Base-by-base conservation (phyloP, 2,329 filamentous ascomycete genomes). In the Fusarium hainanense region DNA sequence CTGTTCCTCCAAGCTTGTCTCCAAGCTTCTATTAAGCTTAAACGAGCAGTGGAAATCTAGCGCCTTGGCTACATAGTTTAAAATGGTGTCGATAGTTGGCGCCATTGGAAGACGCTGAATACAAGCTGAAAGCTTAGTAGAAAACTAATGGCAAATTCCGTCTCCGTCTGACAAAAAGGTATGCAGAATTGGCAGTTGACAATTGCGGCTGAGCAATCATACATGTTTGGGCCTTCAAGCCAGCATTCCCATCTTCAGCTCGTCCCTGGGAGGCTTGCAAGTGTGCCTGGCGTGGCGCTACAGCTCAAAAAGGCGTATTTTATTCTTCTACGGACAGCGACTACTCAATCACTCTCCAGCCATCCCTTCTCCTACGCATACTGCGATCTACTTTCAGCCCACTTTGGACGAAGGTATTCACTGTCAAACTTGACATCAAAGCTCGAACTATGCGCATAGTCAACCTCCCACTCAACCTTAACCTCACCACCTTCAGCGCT, bases 391-490 rank as follows among this genome's bases (percentile, higher is more conserved):
- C 77, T 76, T 30, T 80, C 74, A 6, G 68, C 78, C 88, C 87
- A 89, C 1, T 76, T 81, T 0, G 87, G 86, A 51, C 86, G 79
- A 65, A 89, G 73, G 58, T 84, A 82, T 30, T 77, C 77, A 1
- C 77, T 79, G 23, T 86, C 82, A 64, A 88, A 85, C 10, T 74
- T 77, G 54, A 85, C 82, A 66, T 85, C 81, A 69, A 87, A 86
- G 34, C 85, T 85, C 41, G 83, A 87, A 20, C 83, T 81, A 30
- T 87, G 80, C 12, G 84, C 83, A 70, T 87, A 88, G 58, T 88
- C 82, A n/a, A 85, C 77, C 54, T 81, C 80, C 83, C 86, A 85
- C 41, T 83, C 82, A 6, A 89, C 74, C 59, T 79, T 80, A 10
- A 88, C 72, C 68, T 81, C 81, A 0, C 82, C 87, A 0, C 86